phyloP scores from a whole-genome alignment of 148 eudicot species.

The Spergularia marina region DNA sequence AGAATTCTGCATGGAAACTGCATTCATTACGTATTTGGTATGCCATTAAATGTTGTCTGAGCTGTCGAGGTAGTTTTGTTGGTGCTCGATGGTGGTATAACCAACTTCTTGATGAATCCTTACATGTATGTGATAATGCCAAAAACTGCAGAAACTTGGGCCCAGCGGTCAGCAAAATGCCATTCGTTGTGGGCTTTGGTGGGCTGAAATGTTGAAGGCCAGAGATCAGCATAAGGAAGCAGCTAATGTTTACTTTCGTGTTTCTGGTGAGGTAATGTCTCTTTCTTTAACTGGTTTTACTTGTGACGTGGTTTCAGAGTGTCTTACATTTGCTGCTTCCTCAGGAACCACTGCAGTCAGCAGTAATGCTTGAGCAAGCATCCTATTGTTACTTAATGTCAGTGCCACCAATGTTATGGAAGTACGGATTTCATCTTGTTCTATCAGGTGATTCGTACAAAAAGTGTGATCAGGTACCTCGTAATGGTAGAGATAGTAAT shows the following conservation, averaged over 20 bases:
- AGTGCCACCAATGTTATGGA: slow-evolving; percentile 83
- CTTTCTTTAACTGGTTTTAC: slow-evolving; percentile 18
- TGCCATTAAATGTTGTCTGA: slow-evolving; percentile 17
- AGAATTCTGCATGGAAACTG: slow-evolving; percentile 94
- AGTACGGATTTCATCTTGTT: slow-evolving; percentile 97
- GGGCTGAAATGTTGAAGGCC: slow-evolving; percentile 94
- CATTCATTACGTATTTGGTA: slow-evolving; percentile 80
- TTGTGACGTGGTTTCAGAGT: slow-evolving; percentile 17
- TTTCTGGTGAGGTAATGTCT: slow-evolving; percentile 96
- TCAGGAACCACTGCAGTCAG: slow-evolving; percentile 86
- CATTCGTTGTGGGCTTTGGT: slow-evolving; percentile 94
- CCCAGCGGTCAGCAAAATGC: slow-evolving; percentile 67
- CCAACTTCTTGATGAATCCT: slow-evolving; percentile 16
- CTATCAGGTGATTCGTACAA: slow-evolving; percentile 87
- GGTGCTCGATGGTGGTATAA: slow-evolving; percentile 10
- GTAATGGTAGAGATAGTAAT: neutral
- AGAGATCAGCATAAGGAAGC: slow-evolving; percentile 86
- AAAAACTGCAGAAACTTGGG: slow-evolving; percentile 63
- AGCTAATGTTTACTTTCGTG: slow-evolving; percentile 84
- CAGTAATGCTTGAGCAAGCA: slow-evolving; percentile 98
- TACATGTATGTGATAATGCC: neutral
- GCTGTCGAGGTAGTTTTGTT: slow-evolving; percentile 13
- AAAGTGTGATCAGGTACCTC: slow-evolving; percentile 84
- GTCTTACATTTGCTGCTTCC: slow-evolving; percentile 28
- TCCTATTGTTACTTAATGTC: slow-evolving; percentile 87